Evolutionary conservation across 192 early-diverging fungal genomes (phyloP).

Genomic region (Coemansia sp.): DNA sequence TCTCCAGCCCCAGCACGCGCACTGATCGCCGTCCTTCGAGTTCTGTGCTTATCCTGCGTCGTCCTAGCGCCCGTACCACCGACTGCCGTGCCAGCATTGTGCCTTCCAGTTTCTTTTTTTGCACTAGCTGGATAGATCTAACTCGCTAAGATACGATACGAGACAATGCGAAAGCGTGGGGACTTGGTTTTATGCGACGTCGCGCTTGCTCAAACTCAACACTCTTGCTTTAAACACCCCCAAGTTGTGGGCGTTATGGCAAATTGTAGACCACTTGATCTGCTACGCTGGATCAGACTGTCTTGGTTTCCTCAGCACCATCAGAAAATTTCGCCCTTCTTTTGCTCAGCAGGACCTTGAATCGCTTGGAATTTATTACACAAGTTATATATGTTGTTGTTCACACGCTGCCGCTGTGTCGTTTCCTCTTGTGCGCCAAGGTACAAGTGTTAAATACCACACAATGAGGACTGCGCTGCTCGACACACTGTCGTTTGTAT

Average conservation of each 20-base stretch:
- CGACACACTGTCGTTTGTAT: background rate
- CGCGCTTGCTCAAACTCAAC: background rate
- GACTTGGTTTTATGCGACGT: background rate
- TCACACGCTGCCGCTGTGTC: background rate
- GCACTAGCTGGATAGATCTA: background rate
- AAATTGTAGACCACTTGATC: background rate
- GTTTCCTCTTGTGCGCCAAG: background rate
- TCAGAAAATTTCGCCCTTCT: background rate
- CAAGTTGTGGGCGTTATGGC: background rate
- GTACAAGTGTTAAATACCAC: background rate
- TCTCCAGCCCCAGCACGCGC: slow-evolving; percentile 66
- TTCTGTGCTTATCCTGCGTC: slow-evolving; percentile 8
- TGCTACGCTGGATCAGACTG: background rate
- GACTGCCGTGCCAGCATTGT: background rate
- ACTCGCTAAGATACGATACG: background rate
- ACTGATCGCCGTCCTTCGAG: background rate
- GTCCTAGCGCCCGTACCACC: background rate
- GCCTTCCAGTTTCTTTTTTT: background rate
- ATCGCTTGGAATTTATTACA: background rate
- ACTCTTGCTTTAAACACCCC: background rate
- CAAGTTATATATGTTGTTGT: background rate
- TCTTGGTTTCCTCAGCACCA: background rate
- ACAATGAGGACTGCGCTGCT: background rate
- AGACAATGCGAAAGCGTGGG: background rate
- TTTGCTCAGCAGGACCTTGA: background rate